Evolutionary conservation across 2,329 filamentous ascomycete genomes (phyloP).

Genomic region (Diaporthe sp.): DNA sequence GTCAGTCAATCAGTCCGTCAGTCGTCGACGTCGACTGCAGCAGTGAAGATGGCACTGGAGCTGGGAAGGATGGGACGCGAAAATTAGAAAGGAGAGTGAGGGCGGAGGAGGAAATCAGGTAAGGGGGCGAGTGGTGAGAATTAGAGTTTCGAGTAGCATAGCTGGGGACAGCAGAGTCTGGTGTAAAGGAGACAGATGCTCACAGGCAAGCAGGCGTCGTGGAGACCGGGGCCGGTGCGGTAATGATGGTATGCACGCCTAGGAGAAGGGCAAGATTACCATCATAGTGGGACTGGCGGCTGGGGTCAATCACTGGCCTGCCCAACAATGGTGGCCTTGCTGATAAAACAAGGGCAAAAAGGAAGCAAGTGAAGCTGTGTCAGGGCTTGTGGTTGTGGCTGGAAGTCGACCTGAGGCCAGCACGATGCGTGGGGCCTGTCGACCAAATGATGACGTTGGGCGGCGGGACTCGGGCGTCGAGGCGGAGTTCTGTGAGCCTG

Average conservation of each 20-base stretch:
- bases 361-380: not conserved
- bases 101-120: not conserved
- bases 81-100: not conserved
- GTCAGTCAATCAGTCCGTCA: too few species aligned
- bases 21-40: not conserved
- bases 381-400: not conserved
- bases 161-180: not conserved
- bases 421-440: conserved; percentile 12
- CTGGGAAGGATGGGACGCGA: not conserved
- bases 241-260: not conserved
- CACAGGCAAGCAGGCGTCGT: not conserved
- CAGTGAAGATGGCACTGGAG: not conserved
- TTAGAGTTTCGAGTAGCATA: conserved; percentile 10
- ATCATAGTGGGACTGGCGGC: not conserved
- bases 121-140: not conserved
- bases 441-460: conserved; percentile 29
- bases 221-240: not conserved
- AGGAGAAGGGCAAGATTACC: not conserved
- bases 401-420: conserved; percentile 31
- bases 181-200: not conserved
- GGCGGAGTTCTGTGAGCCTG: conserved; percentile 28
- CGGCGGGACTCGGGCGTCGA: not conserved
- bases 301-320: not conserved
- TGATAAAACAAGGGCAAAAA: too few species aligned
- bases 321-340: not conserved